phyloP scores from a whole-genome alignment of 2,329 filamentous ascomycete species.

The Phialophora verrucosa region DNA sequence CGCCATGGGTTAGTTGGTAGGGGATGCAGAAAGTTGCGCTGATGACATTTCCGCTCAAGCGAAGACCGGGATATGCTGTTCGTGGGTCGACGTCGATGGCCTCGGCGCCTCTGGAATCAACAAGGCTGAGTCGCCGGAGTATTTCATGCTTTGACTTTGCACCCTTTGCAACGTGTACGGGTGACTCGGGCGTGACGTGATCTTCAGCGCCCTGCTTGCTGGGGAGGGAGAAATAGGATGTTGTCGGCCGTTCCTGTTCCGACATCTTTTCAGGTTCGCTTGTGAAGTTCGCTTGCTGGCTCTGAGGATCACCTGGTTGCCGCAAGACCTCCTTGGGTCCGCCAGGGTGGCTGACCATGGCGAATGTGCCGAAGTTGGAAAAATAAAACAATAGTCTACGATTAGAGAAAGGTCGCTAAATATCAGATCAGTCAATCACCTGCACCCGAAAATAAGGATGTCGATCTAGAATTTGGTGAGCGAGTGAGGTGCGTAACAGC shows the following conservation, averaged over 20 bases:
- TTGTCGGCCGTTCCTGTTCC: constrained; percentile 36
- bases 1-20: constrained; percentile 61
- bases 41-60: constrained; percentile 67
- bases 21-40: constrained; percentile 69
- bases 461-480: constrained; percentile 8
- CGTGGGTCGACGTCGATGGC: constrained; percentile 58
- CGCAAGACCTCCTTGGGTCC: constrained; percentile 2
- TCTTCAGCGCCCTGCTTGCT: constrained; percentile 35
- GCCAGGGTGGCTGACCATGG: constrained; percentile 15
- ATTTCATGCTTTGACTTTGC: constrained; percentile 57
- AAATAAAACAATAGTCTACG: background rate
- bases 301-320: constrained; percentile 11
- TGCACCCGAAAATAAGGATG: background rate
- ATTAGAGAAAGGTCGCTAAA: background rate
- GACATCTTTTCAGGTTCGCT: constrained; percentile 39
- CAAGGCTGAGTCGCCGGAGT: constrained; percentile 59
- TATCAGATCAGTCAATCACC: constrained; percentile 6
- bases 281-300: constrained; percentile 4
- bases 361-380: background rate
- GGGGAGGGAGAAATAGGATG: constrained; percentile 35
- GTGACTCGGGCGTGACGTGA: constrained; percentile 37
- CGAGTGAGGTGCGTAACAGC: constrained; percentile 11
- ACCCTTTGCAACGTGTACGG: constrained; percentile 52
- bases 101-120: constrained; percentile 40
- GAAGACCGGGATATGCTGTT: constrained; percentile 61